Percentiles rank a stretch among this genome's conserved stretches.
phyloP scores from a whole-genome alignment of 192 early-diverging fungal species.

The Coemansia sp. region DNA sequence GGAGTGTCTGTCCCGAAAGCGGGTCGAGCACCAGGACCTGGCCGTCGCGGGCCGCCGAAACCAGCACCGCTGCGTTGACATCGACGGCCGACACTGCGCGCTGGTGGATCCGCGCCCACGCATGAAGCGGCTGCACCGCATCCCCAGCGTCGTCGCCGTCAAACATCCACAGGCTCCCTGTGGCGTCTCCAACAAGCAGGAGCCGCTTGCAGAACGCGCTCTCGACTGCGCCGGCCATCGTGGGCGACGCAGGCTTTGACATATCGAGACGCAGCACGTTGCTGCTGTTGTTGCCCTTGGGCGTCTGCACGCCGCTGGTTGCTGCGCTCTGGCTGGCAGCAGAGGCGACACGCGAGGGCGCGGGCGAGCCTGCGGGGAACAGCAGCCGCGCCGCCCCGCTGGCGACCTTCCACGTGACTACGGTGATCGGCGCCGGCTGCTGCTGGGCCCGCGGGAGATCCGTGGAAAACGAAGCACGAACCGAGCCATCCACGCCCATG shows the following conservation, averaged over 20 bases:
- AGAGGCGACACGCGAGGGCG: neutral
- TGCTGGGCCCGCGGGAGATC: neutral
- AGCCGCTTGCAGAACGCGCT: conserved; percentile 14
- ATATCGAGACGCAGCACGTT: conserved; percentile 11
- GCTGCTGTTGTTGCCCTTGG: neutral
- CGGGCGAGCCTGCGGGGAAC: neutral
- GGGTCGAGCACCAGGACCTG: conserved; percentile 26
- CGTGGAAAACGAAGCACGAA: conserved; percentile 3
- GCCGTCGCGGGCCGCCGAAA: conserved; percentile 40
- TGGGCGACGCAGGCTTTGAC: neutral
- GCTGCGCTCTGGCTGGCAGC: neutral
- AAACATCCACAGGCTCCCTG: conserved; percentile 35
- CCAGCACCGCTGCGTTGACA: conserved; percentile 23
- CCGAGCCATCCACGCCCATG: conserved; percentile 16
- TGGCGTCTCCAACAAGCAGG: conserved; percentile 35
- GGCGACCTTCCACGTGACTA: conserved; percentile 13
- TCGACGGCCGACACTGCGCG: conserved; percentile 30
- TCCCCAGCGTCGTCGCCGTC: conserved; percentile 12
- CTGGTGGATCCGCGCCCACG: conserved; percentile 30
- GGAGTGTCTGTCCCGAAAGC: conserved; percentile 16
- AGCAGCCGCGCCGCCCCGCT: neutral
- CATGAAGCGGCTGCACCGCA: conserved; percentile 4
- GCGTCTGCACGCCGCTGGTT: neutral
- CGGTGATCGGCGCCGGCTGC: conserved; percentile 12
- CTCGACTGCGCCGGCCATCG: neutral